Conservation (phyloP, 2,329 filamentous ascomycete species). For the Xylariaceae sp. region DNA sequence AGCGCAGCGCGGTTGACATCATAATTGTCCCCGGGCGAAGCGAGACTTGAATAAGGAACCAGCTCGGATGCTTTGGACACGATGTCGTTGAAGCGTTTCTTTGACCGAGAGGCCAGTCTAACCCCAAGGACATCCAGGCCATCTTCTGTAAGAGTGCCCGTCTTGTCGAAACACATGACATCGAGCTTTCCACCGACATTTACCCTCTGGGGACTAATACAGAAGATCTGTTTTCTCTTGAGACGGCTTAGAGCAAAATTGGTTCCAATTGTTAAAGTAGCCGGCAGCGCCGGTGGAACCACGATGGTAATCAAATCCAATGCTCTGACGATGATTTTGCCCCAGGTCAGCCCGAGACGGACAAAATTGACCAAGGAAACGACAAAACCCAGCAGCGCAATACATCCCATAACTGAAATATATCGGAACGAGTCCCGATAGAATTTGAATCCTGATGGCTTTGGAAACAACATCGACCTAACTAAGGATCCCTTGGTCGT, state of each 20-base stretch:
- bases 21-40: slow-evolving; percentile 31
- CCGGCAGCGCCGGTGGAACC: slow-evolving; percentile 88
- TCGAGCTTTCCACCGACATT: slow-evolving; percentile 96
- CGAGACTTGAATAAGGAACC: slow-evolving; percentile 42
- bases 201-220: slow-evolving; percentile 93
- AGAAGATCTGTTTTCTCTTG: slow-evolving; percentile 89
- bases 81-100: slow-evolving; percentile 68
- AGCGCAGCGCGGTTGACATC: slow-evolving; percentile 58
- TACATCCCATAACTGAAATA: slow-evolving; percentile 89
- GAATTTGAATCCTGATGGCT: slow-evolving; percentile 97
- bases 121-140: slow-evolving; percentile 90
- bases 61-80: slow-evolving; percentile 61
- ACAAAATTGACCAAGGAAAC: slow-evolving; percentile 93
- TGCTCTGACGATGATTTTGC: slow-evolving; percentile 85
- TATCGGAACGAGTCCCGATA: slow-evolving; percentile 97
- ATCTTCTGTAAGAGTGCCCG: slow-evolving; percentile 95
- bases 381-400: slow-evolving; percentile 82
- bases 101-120: slow-evolving; percentile 64
- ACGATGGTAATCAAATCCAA: slow-evolving; percentile 97
- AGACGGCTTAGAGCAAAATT: slow-evolving; percentile 88
- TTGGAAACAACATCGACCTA: slow-evolving; percentile 96
- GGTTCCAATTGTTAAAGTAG: slow-evolving; percentile 91
- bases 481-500: slow-evolving; percentile 96
- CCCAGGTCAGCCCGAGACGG: slow-evolving; percentile 76
- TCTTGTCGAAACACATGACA: slow-evolving; percentile 97